These are phyloP conservation scores for Oidium heveae DNA, from an alignment of 2,329 filamentous ascomycete species.

Conservation along the genomic window DNA sequence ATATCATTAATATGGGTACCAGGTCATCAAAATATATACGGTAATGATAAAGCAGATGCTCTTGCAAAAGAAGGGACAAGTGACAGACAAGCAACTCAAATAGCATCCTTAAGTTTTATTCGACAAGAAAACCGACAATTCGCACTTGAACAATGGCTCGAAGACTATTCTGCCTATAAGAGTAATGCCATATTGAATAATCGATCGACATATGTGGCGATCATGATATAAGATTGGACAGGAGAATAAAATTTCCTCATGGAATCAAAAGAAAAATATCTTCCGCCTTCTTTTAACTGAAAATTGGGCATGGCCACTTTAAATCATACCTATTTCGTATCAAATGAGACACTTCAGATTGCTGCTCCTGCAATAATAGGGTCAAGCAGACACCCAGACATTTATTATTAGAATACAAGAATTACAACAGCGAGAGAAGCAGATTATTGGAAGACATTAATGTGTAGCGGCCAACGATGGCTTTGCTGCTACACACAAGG, in stretches of 20 bases:
- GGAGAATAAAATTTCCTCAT: not conserved
- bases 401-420: not conserved
- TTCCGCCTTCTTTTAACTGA: not conserved
- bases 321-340: not conserved
- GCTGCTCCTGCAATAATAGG: not conserved
- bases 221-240: slow-evolving; percentile 1
- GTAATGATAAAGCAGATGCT: not conserved
- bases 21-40: too few relatives aligned
- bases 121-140: not conserved
- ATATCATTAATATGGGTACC: too few relatives aligned
- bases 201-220: not conserved
- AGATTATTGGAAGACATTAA: not conserved
- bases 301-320: not conserved
- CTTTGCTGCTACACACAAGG: not conserved
- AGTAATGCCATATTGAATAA: not conserved
- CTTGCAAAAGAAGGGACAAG: not conserved
- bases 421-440: not conserved
- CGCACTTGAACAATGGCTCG: not conserved
- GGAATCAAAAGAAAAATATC: not conserved
- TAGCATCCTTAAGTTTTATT: not conserved
- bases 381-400: not conserved
- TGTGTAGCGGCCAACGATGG: not conserved
- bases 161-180: not conserved
- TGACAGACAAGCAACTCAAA: not conserved
- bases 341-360: not conserved